Conservation (phyloP, 106 monocot genomes). For the Iris macrosiphon region DNA sequence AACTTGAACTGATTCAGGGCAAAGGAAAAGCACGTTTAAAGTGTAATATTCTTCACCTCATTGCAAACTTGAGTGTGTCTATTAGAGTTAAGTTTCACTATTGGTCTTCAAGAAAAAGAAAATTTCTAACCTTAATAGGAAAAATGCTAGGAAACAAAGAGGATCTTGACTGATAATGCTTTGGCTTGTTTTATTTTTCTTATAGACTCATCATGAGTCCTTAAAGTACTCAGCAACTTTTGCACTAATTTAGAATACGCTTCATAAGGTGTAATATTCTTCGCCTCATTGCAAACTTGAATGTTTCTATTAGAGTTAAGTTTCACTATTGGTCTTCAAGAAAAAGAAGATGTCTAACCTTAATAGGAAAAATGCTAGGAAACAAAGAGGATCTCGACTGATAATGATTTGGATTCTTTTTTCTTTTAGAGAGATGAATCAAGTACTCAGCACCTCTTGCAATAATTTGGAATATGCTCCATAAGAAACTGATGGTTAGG, state of each 20-base stretch:
- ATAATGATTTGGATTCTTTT: neutral
- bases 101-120: neutral
- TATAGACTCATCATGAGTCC: neutral
- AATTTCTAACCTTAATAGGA: neutral
- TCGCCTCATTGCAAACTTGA: neutral
- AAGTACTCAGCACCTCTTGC: neutral
- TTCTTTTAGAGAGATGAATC: neutral
- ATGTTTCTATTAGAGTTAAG: neutral
- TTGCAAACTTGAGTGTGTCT: too few relatives aligned
- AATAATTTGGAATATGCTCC: neutral
- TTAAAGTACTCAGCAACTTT: neutral
- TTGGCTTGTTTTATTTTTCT: neutral
- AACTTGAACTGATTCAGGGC: neutral
- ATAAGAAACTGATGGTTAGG: conserved; percentile 1
- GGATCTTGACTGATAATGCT: neutral
- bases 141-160: neutral
- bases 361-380: neutral
- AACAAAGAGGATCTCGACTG: neutral
- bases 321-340: neutral
- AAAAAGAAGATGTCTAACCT: conserved; percentile 1
- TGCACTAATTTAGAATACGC: neutral
- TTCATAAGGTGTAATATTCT: neutral
- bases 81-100: neutral
- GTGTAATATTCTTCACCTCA: neutral
- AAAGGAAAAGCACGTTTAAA: neutral